Percentiles rank a stretch among this genome's conserved stretches.
These are phyloP conservation scores for Globisporangium acanthophoron DNA, from an alignment of 352 stramenopile genomes.

Conservation along the genomic window DNA sequence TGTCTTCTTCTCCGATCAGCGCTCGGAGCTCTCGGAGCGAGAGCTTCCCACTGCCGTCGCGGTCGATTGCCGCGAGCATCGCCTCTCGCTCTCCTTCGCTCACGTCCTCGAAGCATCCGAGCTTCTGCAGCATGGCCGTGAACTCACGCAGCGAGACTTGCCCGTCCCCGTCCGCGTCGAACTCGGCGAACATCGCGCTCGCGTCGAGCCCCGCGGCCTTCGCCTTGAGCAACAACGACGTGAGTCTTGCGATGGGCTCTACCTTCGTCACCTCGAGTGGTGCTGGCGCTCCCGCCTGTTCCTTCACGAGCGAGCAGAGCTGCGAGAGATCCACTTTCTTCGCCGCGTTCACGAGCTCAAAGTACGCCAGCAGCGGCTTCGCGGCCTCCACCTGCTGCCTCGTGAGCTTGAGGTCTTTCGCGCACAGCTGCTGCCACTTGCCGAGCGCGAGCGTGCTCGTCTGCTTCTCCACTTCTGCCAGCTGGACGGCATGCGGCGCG, in stretches of 20 bases:
- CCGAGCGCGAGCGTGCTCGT: conserved; percentile 6
- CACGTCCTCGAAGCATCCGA: conserved; percentile 47
- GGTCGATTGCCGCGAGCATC: conserved; percentile 42
- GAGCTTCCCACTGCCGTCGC: conserved; percentile 47
- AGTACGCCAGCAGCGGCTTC: conserved; percentile 17
- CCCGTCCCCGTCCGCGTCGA: conserved; percentile 59
- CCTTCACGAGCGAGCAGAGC: conserved; percentile 8
- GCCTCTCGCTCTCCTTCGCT: conserved; percentile 29
- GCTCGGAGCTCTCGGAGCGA: conserved; percentile 53
- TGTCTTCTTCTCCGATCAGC: conserved; percentile 19
- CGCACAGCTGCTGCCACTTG: conserved; percentile 33
- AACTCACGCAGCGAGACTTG: conserved; percentile 57
- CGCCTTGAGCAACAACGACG: conserved; percentile 28
- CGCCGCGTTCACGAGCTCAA: conserved; percentile 23
- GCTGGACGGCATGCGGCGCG: conserved; percentile 18
- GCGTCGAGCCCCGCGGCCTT: conserved; percentile 40
- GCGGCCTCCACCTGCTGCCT: conserved; percentile 16
- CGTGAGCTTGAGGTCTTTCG: conserved; percentile 22
- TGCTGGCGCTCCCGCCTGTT: background rate
- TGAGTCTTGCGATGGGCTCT: conserved; percentile 11
- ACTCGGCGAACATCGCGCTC: conserved; percentile 50
- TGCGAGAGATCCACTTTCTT: conserved; percentile 14
- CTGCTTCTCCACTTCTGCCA: conserved; percentile 4
- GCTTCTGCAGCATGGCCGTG: conserved; percentile 29
- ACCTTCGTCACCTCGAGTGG: background rate